Conservation (phyloP, 2,329 filamentous ascomycete genomes). For the Alternaria panax region DNA sequence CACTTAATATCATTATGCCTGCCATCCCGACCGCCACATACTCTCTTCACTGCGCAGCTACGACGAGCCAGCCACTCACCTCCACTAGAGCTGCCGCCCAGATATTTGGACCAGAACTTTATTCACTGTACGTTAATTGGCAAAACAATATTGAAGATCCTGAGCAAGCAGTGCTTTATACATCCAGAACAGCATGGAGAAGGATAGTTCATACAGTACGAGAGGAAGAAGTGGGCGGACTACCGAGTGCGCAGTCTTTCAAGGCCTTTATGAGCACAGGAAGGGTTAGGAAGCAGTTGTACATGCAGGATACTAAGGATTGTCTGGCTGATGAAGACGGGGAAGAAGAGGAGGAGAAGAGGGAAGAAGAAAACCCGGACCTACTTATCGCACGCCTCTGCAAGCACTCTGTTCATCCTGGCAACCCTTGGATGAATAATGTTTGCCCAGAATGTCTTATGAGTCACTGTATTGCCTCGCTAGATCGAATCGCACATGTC, state of each 20-base stretch:
- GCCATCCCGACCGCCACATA: neutral
- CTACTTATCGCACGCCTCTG: slow-evolving; percentile 1
- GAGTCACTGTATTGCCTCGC: slow-evolving; percentile 1
- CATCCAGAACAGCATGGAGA: neutral
- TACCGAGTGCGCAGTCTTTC: slow-evolving; percentile 1
- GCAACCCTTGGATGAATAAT: neutral
- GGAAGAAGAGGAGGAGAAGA: neutral
- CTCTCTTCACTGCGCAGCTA: neutral
- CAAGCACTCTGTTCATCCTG: neutral
- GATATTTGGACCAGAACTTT: neutral
- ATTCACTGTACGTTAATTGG: slow-evolving; percentile 1
- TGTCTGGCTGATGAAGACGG: neutral
- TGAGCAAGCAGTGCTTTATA: neutral
- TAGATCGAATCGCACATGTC: slow-evolving; percentile 3
- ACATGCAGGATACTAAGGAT: neutral
- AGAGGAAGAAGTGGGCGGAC: neutral
- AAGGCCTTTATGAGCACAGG: neutral
- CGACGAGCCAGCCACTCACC: neutral
- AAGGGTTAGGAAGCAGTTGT: neutral
- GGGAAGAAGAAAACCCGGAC: neutral
- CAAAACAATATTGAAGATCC: neutral
- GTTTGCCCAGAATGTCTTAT: slow-evolving; percentile 6
- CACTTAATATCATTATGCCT: neutral
- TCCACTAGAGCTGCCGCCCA: neutral
- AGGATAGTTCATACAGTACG: neutral